Base-by-base conservation (phyloP, 2,329 filamentous ascomycete species). In the Trichophyton verrucosum region DNA sequence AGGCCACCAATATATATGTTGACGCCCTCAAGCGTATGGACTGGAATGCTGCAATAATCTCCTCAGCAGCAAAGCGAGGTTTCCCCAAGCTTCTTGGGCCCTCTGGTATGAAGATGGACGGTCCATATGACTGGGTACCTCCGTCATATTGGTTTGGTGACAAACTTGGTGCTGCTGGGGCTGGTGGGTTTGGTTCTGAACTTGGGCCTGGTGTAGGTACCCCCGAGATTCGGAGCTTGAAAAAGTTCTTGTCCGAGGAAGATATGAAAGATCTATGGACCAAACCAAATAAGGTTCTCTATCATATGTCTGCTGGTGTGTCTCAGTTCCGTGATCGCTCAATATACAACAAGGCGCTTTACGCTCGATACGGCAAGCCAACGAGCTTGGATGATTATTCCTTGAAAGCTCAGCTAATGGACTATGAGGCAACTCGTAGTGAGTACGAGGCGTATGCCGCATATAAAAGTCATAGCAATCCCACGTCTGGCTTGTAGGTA, bases 101-200 rank as follows among this genome's bases (percentile, higher is more conserved):
- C 0, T 79, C 80, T 0, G 83, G 83, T 0, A 80, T 86, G 79
- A 86, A 85, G 66, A 86, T 86, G 83, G 77, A 81, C 0, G 84
- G 84, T 0, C 84, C 84, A 0, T 86, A 86, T 64, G 84, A 86
- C 66, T 86, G 82, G 82, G 81, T 84, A 0, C 81, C 84, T 0
- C 83, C 83, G 0, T 83, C 81, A 64, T 86, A 86, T 70, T 86
- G 82, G 83, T 85, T 80, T 63, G 77, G 80, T 53, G 69, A 76
- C 61, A 70, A 77, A 56, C 66, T 79, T 0, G 83, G 83, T 0
- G 80, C 81, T 0, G 82, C 82, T 0, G 47, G 44, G 22, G 60
- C 51, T 17, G 85, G 83, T 64, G 83, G 84, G 0, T 86, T 86
- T 62, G 83, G 82, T 0, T 83, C 82, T 0, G 84, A 86, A 69